Base-by-base conservation (phyloP, 495 filamentous ascomycete genomes). In the Acidomyces sp. region DNA sequence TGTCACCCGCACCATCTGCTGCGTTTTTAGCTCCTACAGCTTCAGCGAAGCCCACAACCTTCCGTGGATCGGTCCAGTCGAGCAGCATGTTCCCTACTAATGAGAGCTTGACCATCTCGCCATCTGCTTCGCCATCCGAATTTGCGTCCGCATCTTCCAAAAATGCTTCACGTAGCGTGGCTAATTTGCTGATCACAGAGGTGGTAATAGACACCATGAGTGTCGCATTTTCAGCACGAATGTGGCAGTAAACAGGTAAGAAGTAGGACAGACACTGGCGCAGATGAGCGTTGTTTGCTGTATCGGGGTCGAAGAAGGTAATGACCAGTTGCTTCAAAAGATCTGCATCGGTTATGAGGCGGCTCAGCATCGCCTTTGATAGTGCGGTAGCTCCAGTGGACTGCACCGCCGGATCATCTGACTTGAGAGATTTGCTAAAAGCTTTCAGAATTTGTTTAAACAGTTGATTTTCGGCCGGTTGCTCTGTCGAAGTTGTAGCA, bases 41-140 rank as follows among this genome's bases (percentile, higher is more conserved):
- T 26, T 72, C 64, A 1, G 71, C 76, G 9, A 83, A 69, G 1
- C 77, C 72, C 37, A 90, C 78, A 39, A 86, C 80, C 53, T 87
- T 81, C 15, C 92, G 70, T 39, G 87, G 84, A 59, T 97, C 90
- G 3, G 90, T 96, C 90, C 90, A 97, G 55, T 97, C 90, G 1
- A 85, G 71, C 1, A 97, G 59, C 61, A 90, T 85, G 2, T 76
- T 79, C 20, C 77, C 72, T 23, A 94, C 80, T 21, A 77, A 71
- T 6, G 62, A 64, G 49, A 90, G 71, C 19, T 77, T 70, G 1
- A 90, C 78, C 46, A 50, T 39, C n/a, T 22, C 40, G 4, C 26
- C 41, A 7, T 25, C 36, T 71, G 90, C 93, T 10, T 56, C 61
- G 34, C 81, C 71, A 42, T 90, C 87, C 16, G 77, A 75, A 20